Evolutionary conservation across 2,329 filamentous ascomycete species (phyloP), one percentile per base, ranked within the genome.

Genomic region (Neopestalotiopsis sp.): DNA sequence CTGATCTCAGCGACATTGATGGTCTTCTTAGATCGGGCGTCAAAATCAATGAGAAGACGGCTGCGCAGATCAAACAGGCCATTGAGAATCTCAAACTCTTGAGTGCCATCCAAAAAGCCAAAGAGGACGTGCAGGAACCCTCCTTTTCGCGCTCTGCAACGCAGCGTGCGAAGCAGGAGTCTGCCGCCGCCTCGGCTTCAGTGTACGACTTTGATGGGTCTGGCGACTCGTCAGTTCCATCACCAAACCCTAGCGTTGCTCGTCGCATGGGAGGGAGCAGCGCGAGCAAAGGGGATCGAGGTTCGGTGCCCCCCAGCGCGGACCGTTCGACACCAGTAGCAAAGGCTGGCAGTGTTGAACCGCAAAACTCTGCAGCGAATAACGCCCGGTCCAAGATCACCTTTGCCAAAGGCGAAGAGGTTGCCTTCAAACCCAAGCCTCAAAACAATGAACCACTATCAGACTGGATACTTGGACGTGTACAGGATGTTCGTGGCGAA

Each of bases 381-480:
- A 80, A 82, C 1, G 82, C 81, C 67, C 81, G 81, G 24, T 83
- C 86, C 68, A 89, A 89, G 76, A 83, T 90, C 34, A 81, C 85
- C 14, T 91, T 91, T 72, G 81, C 83, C 69, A 87, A 88, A 72
- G 87, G 87, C n/a, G 89, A 91, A 71, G 87, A 90, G 69, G 90
- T 92, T 5, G 90, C 89, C 0, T 92, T 91, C 80, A 89, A 89
- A 73, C 87, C 89, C 1, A 91, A 90, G 75, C 80, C 82, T 24
- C 76, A 81, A 7, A 83, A 80, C 64, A 81, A 77, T 73, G 85
- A 83, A 77, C 88, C 78, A 76, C 83, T 10, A 38, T 38, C 80
- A 3, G 90, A 92, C 73, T 92, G 90, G 85, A 95, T 95, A 67
- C 88, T 95, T 62, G 93, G 93, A 65, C 91, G 92, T 70, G 93